Percentiles rank a stretch among this genome's conserved stretches.
phyloP scores from a whole-genome alignment of 2,329 filamentous ascomycete genomes.

The Pseudogymnoascus sp. region DNA sequence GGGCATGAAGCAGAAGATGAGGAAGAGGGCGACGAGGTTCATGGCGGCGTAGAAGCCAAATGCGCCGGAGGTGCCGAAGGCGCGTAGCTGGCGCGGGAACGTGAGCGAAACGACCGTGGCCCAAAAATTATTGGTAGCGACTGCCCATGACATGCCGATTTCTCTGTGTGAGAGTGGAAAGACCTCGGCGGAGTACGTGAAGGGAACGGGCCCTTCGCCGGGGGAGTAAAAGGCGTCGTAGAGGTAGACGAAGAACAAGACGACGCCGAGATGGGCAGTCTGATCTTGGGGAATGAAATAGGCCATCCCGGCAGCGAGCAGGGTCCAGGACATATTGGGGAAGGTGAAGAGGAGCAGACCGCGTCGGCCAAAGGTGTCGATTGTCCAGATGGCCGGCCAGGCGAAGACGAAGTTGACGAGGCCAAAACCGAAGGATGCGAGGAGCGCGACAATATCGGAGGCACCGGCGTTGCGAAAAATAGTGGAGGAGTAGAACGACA shows the following conservation, averaged over 20 bases:
- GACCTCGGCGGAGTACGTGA: constrained; percentile 54
- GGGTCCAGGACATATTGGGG: constrained; percentile 58
- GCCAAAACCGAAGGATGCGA: constrained; percentile 58
- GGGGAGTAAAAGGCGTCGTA: constrained; percentile 60
- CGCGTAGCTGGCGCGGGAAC: constrained; percentile 21
- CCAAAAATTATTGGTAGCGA: constrained; percentile 52
- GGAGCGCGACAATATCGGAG: constrained; percentile 44
- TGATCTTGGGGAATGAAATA: constrained; percentile 37
- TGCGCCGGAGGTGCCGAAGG: constrained; percentile 31
- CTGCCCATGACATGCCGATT: constrained; percentile 55
- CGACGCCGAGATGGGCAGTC: constrained; percentile 43
- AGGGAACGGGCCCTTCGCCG: constrained; percentile 55
- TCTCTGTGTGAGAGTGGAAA: constrained; percentile 57
- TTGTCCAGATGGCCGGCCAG: constrained; percentile 59
- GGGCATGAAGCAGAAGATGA: constrained; percentile 49
- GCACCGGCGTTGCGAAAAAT: constrained; percentile 52
- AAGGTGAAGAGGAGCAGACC: constrained; percentile 57
- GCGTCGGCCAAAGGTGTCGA: constrained; percentile 58
- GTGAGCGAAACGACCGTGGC: constrained; percentile 55
- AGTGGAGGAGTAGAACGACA: constrained; percentile 66
- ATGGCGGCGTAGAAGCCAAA: constrained; percentile 48
- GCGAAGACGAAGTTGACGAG: constrained; percentile 56
- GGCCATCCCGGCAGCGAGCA: constrained; percentile 55
- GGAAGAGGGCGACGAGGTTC: constrained; percentile 44
- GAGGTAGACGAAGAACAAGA: constrained; percentile 54